Evolutionary conservation across 1,284 basidiomycete genomes (phyloP), one percentile per base, ranked within the genome.

Genomic region (Cystobasidium sp.): DNA sequence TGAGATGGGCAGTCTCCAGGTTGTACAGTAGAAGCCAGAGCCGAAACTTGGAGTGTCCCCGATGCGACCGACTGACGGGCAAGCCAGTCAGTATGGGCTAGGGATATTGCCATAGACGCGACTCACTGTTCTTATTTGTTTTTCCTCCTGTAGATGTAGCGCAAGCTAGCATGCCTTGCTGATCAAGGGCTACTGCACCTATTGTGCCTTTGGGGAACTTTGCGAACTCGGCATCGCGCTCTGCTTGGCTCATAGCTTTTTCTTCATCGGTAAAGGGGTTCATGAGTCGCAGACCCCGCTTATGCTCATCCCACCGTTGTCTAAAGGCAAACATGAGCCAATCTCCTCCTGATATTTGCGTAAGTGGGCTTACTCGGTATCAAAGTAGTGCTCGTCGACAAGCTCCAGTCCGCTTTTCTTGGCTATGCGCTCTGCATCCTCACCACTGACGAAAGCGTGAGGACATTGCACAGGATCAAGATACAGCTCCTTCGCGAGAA

Each of bases 11-110:
- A 81, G 80, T 41, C 79, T 78, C 91, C 91, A 93, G 81, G 90
- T 87, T 78, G 91, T 90, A 7, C 91, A 90, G 90, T 90, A 92
- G 82, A 89, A 93, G 0, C 92, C 92, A 12, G 86, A 83, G 0
- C 90, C 91, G 86, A 90, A 89, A 44, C 86, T 82, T 0, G 91
- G 91, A 0, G 92, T 93, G 78, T 93, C 92, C 0, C 91, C 91
- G 37, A 93, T 85, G 9, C 91, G 86, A 3, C 91, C 91, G 6
- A 88, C 89, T 18, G 91, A 84, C 8, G n/a, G 7, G n/a, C 68
- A 63, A 24, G 39, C 14, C n/a, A 58, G 37, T 44, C 51, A 39
- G n/a, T 62, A 37, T 14, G 8, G 22, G 9, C 37, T 37, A 6
- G 20, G 9, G 8, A 12, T 9, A 9, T 43, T 16, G 12, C 3